Base-by-base conservation (phyloP, 257 asterid species). In the Scutellaria barbata region DNA sequence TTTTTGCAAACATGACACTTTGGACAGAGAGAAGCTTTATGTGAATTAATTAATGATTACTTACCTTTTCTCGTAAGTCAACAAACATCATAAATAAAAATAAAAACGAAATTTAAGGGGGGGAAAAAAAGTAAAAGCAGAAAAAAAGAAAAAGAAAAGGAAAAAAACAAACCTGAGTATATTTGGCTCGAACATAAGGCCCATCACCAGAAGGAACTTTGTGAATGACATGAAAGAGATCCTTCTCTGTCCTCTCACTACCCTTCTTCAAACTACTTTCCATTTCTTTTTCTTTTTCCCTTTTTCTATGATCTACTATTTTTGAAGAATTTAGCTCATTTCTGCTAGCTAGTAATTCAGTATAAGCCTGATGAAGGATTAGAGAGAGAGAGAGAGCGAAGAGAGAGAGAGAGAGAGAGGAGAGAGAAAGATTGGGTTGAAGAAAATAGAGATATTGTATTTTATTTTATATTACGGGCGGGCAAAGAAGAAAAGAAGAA, bases 201-300 rank as follows among this genome's bases (percentile, higher is more conserved):
- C 98, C 97, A 77, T 92, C 95, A 6, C 97, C 98, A 6, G 87
- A 83, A 77, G 98, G 98, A 75, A 90, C 95, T 72, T 92, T 92
- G 78, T 85, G 85, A 51, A 84, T 78, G 1, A 86, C 91, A 68
- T 84, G 95, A 75, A 79, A 86, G 8, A 22, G 45, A 35, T 81
- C 79, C 37, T 74, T 76, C 17, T 83, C 82, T 37, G 46, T 74
- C 76, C 63, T 82, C 17, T n/a, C 7, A 53, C 25, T 13, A 25
- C 54, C 37, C 14, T 48, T 71, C 58, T 42, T 63, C 63, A 3
- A 13, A 11, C 25, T 17, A 12, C 30, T 39, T 37, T 47, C 75
- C 75, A 71, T 72, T 68, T 67, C 22, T 12, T 11, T 6, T 7
- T 6, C 50, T 17, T 14, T 8, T 57, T 39, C 25, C 10, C 11